These are phyloP conservation scores for Coemansia sp. DNA, from an alignment of 192 early-diverging fungal species.

Conservation along the genomic window DNA sequence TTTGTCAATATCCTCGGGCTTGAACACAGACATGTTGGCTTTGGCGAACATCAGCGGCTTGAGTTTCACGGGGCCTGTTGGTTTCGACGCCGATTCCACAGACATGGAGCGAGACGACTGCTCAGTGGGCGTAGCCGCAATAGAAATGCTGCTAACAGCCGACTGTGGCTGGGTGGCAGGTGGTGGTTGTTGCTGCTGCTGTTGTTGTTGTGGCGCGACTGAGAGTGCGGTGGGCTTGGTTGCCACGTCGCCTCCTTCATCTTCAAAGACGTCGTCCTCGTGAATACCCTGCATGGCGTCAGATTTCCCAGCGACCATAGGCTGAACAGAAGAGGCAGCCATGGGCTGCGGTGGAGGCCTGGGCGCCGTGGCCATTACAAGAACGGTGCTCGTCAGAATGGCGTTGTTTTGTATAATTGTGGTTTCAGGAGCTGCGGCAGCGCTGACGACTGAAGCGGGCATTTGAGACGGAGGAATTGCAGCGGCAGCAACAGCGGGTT, in stretches of 20 bases:
- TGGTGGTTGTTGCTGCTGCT: background rate
- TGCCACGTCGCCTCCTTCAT: conserved; percentile 7
- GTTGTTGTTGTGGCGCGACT: background rate
- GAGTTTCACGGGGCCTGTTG: background rate
- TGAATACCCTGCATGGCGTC: background rate
- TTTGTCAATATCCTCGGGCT: conserved; percentile 51
- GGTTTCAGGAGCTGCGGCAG: background rate
- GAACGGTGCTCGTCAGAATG: conserved; percentile 30
- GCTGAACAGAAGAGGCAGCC: background rate
- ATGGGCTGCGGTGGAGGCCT: background rate
- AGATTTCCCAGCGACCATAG: background rate
- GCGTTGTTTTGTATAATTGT: background rate
- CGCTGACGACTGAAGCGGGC: background rate
- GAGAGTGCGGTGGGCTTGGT: background rate
- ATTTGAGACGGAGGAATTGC: background rate
- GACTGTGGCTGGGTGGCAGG: background rate
- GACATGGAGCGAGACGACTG: background rate
- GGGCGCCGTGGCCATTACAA: conserved; percentile 22
- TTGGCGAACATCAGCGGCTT: conserved; percentile 38
- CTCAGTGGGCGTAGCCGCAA: background rate
- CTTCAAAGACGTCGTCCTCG: conserved; percentile 35
- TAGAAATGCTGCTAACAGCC: background rate
- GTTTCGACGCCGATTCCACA: background rate
- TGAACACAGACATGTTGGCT: conserved; percentile 37
- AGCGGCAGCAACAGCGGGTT: background rate